Evolutionary conservation across 495 filamentous ascomycete genomes (phyloP), one percentile per base, ranked within the genome.

Genomic region (Cudoniella acicularis): DNA sequence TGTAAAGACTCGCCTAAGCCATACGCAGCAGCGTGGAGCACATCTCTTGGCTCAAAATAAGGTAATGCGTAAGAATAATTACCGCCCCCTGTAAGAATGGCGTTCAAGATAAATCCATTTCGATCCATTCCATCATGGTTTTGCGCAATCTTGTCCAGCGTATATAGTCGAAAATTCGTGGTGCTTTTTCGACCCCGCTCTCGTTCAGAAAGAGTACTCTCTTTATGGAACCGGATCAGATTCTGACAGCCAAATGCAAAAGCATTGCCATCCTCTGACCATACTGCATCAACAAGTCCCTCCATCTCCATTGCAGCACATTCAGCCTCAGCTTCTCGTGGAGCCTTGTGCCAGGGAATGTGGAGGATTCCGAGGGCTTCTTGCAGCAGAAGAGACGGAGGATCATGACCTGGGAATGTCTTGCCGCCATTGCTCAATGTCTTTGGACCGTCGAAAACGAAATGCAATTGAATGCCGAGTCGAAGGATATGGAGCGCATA

Each of bases 241-340:
- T 54, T 67, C 21, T 54, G 51, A 49, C 60, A 65, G 2, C 68
- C 64, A 41, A 67, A 68, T 49, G 67, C 65, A 17, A 69, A 56
- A 8, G 57, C 54, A 49, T 67, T 66, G 9, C 61, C 67, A 55
- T 70, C 61, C n/a, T 70, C 68, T 1, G 68, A 68, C 68, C 66
- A 70, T 9, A 67, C 59, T 16, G 51, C 68, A 45, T 69, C 64
- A 11, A 69, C 59, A 9, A 69, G 13, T n/a, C 60, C 64, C 9
- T 63, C 54, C 4, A 43, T 46, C 42, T 71, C 62, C 47, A 71
- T 64, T 24, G 59, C 64, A 22, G 62, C 69, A 26, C 69, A 69
- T 13, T 69, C 69, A 16, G 69, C 69, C 48, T 62, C 69, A 10
- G 66, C 64, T 50, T 69, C 66, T 17, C 57, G 64, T 10, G 68